Conservation (phyloP, 345 rosid genomes). For the Aquilaria sinensis region DNA sequence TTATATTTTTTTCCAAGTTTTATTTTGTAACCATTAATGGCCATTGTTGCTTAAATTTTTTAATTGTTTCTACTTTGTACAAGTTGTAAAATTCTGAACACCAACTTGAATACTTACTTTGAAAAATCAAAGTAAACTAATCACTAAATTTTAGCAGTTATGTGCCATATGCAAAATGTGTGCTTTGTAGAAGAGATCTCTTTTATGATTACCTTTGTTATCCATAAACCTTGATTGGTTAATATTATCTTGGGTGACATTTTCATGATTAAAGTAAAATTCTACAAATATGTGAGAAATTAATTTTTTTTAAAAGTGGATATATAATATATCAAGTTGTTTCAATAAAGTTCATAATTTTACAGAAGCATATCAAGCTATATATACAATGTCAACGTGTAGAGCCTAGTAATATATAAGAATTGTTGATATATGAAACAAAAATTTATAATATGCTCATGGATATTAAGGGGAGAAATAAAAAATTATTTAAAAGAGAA, state of each 20-base stretch:
- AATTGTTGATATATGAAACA: neutral
- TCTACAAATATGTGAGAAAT: too few species aligned
- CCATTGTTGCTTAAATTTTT: neutral
- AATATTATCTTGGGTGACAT: too few species aligned
- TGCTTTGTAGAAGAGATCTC: neutral
- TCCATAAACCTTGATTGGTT: too few species aligned
- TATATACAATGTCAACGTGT: neutral
- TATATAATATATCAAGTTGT: too few species aligned
- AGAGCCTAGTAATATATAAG: neutral
- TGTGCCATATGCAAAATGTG: neutral
- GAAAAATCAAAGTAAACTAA: neutral
- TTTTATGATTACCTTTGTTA: too few species aligned
- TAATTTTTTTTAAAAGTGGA: too few species aligned
- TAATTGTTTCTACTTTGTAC: neutral
- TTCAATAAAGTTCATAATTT: neutral
- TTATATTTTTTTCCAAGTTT: too few species aligned
- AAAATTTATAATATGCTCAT: too few species aligned
- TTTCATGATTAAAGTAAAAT: too few species aligned
- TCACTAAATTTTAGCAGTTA: neutral
- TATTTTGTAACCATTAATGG: neutral
- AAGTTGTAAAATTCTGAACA: neutral
- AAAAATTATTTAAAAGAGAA: too few species aligned
- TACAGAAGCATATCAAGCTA: neutral
- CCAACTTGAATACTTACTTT: neutral
- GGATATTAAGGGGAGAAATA: neutral